Evolutionary conservation across 352 stramenopile genomes (phyloP).

Genomic region (Phytophthora boehmeriae): DNA sequence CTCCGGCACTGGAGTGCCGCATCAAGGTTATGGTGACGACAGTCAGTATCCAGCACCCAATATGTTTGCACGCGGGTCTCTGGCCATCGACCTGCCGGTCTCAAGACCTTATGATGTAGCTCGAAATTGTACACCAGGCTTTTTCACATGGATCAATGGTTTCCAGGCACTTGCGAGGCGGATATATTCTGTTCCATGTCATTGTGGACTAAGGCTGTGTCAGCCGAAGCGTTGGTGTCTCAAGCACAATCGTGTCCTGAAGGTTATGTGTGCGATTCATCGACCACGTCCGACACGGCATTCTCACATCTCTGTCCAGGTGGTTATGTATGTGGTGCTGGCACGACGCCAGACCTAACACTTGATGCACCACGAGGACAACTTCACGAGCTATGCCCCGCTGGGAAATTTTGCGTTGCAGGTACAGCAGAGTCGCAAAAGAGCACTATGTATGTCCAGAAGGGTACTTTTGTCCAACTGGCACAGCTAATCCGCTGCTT

Average conservation of each 20-base stretch:
- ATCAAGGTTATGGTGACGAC: conserved; percentile 94
- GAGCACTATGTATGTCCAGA: conserved; percentile 79
- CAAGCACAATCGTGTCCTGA: conserved; percentile 93
- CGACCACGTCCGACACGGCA: conserved; percentile 83
- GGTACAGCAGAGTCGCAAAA: conserved; percentile 88
- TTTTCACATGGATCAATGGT: conserved; percentile 90
- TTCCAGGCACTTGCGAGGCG: conserved; percentile 96
- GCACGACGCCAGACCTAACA: conserved; percentile 93
- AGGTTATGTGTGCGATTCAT: conserved; percentile 95
- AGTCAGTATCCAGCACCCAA: conserved; percentile 73
- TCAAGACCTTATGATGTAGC: conserved; percentile 83
- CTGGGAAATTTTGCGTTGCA: conserved; percentile 88
- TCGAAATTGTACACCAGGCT: conserved; percentile 96
- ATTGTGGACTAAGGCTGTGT: conserved; percentile 29
- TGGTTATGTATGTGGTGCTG: conserved; percentile 95
- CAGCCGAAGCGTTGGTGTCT: conserved; percentile 39
- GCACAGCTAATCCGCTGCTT: conserved; percentile 87
- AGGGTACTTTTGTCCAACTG: conserved; percentile 96
- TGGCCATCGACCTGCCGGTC: conserved; percentile 87
- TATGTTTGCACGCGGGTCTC: conserved; percentile 87
- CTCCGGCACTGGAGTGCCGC: conserved; percentile 67
- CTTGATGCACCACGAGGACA: conserved; percentile 90
- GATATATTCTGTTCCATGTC: conserved; percentile 92
- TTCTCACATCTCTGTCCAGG: conserved; percentile 80
- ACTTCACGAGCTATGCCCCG: conserved; percentile 88